phyloP scores from a whole-genome alignment of 805 yeast species.

The Candida andamanensis region DNA sequence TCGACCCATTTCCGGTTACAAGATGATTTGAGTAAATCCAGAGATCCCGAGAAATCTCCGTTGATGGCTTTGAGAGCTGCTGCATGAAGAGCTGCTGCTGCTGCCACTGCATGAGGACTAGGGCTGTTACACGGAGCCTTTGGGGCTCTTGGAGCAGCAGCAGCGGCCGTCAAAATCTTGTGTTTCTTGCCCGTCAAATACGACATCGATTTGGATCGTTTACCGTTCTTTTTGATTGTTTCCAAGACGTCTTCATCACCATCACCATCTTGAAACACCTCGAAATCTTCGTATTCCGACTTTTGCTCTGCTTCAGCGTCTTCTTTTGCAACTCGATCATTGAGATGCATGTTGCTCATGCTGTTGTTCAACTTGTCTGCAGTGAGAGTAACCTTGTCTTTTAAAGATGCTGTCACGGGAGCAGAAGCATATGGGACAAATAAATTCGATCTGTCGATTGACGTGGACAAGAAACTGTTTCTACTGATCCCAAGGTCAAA shows the following conservation, averaged over 20 bases:
- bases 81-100: conserved; percentile 69
- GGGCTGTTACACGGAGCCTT: conserved; percentile 51
- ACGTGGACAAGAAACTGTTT: conserved; percentile 33
- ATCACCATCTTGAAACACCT: conserved; percentile 33
- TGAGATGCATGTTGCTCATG: neutral
- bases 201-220: conserved; percentile 64
- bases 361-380: neutral
- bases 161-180: conserved; percentile 63
- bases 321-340: conserved; percentile 4
- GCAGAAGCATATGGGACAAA: conserved; percentile 69
- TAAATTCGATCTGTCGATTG: conserved; percentile 38
- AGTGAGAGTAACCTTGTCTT: conserved; percentile 11
- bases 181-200: conserved; percentile 50
- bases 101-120: conserved; percentile 67
- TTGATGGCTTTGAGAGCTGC: conserved; percentile 52
- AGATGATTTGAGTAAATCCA: conserved; percentile 9
- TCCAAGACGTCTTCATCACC: conserved; percentile 33
- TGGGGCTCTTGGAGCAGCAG: conserved; percentile 79
- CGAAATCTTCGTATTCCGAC: conserved; percentile 44
- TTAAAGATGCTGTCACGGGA: conserved; percentile 69
- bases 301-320: conserved; percentile 8
- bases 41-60: conserved; percentile 24
- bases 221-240: conserved; percentile 41
- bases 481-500: conserved; percentile 45
- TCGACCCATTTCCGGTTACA: conserved; percentile 60